Percentiles rank a stretch among this genome's conserved stretches.
Evolutionary conservation across 73 alveolate species (phyloP).

Genomic region (Blepharisma japonicum): DNA sequence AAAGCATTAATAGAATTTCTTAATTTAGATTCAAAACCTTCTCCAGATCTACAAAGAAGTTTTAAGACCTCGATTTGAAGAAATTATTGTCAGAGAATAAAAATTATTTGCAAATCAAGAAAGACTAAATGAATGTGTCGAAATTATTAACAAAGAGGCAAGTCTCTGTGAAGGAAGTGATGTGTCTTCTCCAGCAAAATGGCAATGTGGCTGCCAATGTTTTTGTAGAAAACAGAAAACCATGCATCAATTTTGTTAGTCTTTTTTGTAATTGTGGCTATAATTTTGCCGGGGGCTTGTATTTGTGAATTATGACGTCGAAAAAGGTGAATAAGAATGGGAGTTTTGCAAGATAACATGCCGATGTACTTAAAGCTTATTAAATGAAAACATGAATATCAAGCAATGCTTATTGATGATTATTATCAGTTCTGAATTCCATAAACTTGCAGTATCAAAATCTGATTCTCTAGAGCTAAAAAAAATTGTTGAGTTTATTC

Average conservation of each 20-base stretch:
- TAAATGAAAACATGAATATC: constrained; percentile 2
- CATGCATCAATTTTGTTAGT: constrained; percentile 55
- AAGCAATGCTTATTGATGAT: constrained; percentile 13
- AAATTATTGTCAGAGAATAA: too few relatives aligned
- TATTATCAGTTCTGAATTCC: background rate
- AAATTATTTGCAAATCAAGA: too few relatives aligned
- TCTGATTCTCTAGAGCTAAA: background rate
- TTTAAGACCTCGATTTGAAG: too few relatives aligned
- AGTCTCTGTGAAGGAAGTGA: too few relatives aligned
- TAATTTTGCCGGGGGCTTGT: constrained; percentile 59
- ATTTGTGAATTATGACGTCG: constrained; percentile 54
- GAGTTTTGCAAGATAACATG: constrained; percentile 56
- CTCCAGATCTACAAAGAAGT: too few relatives aligned
- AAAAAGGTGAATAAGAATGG: constrained; percentile 49
- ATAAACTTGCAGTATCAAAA: background rate
- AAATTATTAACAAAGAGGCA: too few relatives aligned
- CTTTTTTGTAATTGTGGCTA: constrained; percentile 58
- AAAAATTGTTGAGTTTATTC: background rate
- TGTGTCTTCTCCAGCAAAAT: too few relatives aligned
- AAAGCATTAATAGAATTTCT: too few relatives aligned
- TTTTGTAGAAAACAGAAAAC: constrained; percentile 70
- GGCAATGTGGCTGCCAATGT: constrained; percentile 74
- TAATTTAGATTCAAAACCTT: too few relatives aligned
- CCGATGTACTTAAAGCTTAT: constrained; percentile 3
- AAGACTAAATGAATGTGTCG: too few relatives aligned